Percentiles rank a stretch among this genome's conserved stretches.
Evolutionary conservation across 2,329 filamentous ascomycete genomes (phyloP).

Genomic region (Sporothrix brasiliensis): DNA sequence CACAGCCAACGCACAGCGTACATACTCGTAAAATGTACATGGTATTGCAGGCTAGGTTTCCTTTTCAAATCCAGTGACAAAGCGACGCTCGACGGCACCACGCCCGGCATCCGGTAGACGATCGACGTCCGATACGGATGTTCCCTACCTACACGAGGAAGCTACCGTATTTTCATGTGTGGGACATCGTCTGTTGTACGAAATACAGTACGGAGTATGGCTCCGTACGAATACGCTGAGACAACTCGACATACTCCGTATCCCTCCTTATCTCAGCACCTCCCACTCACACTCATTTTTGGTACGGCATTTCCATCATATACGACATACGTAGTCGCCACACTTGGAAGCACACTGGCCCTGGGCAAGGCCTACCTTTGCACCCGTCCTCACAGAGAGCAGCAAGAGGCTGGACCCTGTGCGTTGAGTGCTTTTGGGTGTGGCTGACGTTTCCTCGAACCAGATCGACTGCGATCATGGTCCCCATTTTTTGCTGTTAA

Average conservation of each 20-base stretch:
- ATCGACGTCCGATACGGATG: slow-evolving; percentile 16
- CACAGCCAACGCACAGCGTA: not conserved
- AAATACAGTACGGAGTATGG: not conserved
- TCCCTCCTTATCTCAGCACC: not conserved
- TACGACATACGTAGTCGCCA: not conserved
- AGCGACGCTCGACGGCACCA: not conserved
- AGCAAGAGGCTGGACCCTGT: slow-evolving; percentile 12
- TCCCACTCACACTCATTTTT: not conserved
- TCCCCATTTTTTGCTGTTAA: not conserved
- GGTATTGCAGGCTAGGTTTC: not conserved
- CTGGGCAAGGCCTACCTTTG: not conserved
- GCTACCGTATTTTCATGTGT: not conserved
- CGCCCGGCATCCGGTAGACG: slow-evolving; percentile 1
- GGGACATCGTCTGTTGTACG: not conserved
- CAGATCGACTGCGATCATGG: slow-evolving; percentile 1
- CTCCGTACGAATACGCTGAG: too few species aligned
- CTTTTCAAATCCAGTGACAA: not conserved
- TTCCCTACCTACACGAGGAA: not conserved
- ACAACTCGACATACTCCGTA: not conserved
- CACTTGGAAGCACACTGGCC: not conserved
- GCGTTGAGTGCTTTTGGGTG: not conserved
- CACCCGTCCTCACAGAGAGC: not conserved
- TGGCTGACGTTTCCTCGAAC: slow-evolving; percentile 13
- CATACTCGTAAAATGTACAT: not conserved
- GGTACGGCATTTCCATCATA: slow-evolving; percentile 10